Evolutionary conservation across 768 basidiomycete genomes (phyloP).

Genomic region (Phlegmacium glaucopus): DNA sequence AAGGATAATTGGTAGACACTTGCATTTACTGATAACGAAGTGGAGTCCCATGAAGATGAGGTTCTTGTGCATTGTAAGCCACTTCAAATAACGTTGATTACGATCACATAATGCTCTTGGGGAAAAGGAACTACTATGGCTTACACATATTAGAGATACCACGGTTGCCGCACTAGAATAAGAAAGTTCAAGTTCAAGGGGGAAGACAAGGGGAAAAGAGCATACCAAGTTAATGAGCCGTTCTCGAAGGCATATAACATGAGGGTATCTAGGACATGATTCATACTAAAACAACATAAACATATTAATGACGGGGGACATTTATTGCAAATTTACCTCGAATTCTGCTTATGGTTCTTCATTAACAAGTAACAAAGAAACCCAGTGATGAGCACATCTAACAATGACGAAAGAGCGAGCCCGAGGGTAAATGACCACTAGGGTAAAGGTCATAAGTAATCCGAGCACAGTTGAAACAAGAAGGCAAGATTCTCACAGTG

Average conservation of each 20-base stretch:
- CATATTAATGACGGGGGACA: neutral
- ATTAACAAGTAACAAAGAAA: slow-evolving; percentile 42
- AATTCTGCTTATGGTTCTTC: slow-evolving; percentile 34
- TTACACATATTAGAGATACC: slow-evolving; percentile 44
- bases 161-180: slow-evolving; percentile 38
- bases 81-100: slow-evolving; percentile 24
- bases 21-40: slow-evolving; percentile 52
- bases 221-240: slow-evolving; percentile 46
- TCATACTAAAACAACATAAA: slow-evolving; percentile 30
- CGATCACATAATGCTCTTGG: neutral
- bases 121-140: slow-evolving; percentile 9
- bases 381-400: slow-evolving; percentile 48
- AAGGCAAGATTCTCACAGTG: slow-evolving; percentile 12
- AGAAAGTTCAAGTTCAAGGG: neutral
- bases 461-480: neutral
- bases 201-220: slow-evolving; percentile 3
- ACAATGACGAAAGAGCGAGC: slow-evolving; percentile 42
- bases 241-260: slow-evolving; percentile 54
- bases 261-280: slow-evolving; percentile 43
- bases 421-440: slow-evolving; percentile 42
- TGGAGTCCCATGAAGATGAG: slow-evolving; percentile 53
- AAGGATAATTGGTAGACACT: slow-evolving; percentile 4
- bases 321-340: slow-evolving; percentile 24
- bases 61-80: slow-evolving; percentile 44
- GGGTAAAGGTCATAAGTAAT: neutral